Evolutionary conservation across 192 early-diverging fungal genomes (phyloP).

Genomic region (Umbelopsis sp.): DNA sequence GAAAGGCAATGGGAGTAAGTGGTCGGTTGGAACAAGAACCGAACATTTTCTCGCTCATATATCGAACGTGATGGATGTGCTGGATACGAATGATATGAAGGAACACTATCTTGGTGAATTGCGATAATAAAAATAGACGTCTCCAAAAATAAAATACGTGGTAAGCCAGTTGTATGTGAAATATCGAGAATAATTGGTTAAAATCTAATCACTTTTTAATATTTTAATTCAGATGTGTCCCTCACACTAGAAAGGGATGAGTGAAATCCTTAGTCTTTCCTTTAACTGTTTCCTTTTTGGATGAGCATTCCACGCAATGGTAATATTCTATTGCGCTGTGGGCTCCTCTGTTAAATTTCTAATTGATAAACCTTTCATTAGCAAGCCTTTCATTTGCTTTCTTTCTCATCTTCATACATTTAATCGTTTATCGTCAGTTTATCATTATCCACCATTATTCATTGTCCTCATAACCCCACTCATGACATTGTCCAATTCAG

Average conservation of each 20-base stretch:
- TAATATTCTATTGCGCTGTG: conserved; percentile 11
- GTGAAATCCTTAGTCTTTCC: conserved; percentile 6
- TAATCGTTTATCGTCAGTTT: neutral
- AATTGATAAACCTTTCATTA: no score
- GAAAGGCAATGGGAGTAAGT: no score
- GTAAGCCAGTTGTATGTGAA: conserved; percentile 11
- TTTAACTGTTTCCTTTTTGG: conserved; percentile 13
- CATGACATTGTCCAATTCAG: conserved; percentile 12
- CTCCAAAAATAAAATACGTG: neutral
- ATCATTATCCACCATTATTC: neutral
- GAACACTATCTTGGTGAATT: no score
- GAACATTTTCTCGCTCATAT: no score
- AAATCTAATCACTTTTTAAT: neutral
- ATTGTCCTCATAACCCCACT: no score
- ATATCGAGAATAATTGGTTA: neutral
- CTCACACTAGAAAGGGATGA: conserved; percentile 11
- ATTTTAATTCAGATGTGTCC: conserved; percentile 18
- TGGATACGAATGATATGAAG: no score
- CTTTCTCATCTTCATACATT: neutral
- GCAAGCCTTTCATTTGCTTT: neutral
- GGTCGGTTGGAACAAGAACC: no score
- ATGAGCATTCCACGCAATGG: conserved; percentile 12
- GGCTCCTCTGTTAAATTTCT: neutral
- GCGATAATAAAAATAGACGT: conserved; percentile 7
- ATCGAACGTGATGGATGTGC: no score